Percentiles rank a stretch among this genome's conserved stretches.
Evolutionary conservation across 2,329 filamentous ascomycete genomes (phyloP).

Genomic region (Fusarium albosuccineum): DNA sequence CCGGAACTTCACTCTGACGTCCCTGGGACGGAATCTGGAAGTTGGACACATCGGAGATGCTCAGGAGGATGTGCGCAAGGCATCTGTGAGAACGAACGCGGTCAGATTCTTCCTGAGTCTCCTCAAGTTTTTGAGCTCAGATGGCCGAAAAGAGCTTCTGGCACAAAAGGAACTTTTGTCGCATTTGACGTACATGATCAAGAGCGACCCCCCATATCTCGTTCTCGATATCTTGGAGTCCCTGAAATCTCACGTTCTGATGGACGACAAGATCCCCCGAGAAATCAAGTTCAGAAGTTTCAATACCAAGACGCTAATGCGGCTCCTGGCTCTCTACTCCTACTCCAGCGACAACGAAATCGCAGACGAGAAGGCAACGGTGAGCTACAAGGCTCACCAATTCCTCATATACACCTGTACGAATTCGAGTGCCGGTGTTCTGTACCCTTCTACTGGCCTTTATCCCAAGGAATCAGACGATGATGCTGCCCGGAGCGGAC

Average conservation of each 20-base stretch:
- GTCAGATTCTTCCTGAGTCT: constrained; percentile 84
- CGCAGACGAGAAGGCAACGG: constrained; percentile 59
- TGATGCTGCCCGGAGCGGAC: constrained; percentile 51
- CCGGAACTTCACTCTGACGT: constrained; percentile 82
- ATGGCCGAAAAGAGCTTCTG: constrained; percentile 85
- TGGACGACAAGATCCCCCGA: constrained; percentile 79
- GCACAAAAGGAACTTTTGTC: constrained; percentile 84
- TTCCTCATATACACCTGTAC: constrained; percentile 84
- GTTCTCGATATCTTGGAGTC: constrained; percentile 80
- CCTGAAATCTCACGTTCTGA: constrained; percentile 77
- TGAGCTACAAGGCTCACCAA: constrained; percentile 78
- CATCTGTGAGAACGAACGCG: constrained; percentile 86
- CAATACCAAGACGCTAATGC: constrained; percentile 78
- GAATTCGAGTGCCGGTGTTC: constrained; percentile 76
- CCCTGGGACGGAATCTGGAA: constrained; percentile 83
- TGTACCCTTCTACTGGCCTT: constrained; percentile 83
- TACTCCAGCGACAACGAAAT: constrained; percentile 63
- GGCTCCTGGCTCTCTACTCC: constrained; percentile 79
- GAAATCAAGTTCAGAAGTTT: constrained; percentile 81
- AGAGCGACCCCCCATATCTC: constrained; percentile 81
- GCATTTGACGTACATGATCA: constrained; percentile 83
- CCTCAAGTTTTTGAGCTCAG: constrained; percentile 80
- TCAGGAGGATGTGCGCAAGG: constrained; percentile 75
- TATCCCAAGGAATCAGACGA: constrained; percentile 81
- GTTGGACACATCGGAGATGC: constrained; percentile 70